Evolutionary conservation across 768 basidiomycete genomes (phyloP), one percentile per base, ranked within the genome.

Genomic region (Trametopsis cervina): DNA sequence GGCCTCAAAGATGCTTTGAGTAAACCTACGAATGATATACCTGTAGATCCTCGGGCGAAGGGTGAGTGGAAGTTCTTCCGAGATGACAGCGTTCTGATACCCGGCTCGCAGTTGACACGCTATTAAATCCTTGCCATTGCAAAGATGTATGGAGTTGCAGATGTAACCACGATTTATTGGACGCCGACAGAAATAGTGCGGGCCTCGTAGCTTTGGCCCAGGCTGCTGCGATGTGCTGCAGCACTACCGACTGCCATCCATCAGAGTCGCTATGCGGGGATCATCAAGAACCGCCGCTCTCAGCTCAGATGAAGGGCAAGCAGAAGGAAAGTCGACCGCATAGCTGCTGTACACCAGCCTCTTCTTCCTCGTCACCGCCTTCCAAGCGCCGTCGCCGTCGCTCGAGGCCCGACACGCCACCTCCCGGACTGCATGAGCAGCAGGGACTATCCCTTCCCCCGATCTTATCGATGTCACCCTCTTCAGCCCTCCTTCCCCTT

Each of bases 101-200:
- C 29, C 20, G 40, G 51, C 40, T 43, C 42, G 54, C 37, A 85
- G 84, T 83, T 44, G 75, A 80, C 47, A 69, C 76, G 2, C 67
- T 83, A 12, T 62, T 84, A 25, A 85, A 84, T 54, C 81, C 81
- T 21, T 86, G 83, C 64, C 68, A 66, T 42, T 86, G 84, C 64
- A 69, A 69, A 53, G 69, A 69, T 56, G 63, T 76, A 21, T 72
- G 74, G 69, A 70, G 72, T 45, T 85, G 83, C 56, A 67, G 66
- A 51, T 85, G 83, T 55, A 61, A 52, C 24, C 4, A 33, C 9
- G 29, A 15, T 7, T 33, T 15, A 15, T 33, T 33, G 29, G n/a
- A n/a, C 9, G 7, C 29, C 15, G 29, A 15, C 15, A 33, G 29
- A 7, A 33, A 7, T 46, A 15, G 48, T 15, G 26, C 55, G 12